Conservation (phyloP, 495 filamentous ascomycete species). For the Pyronema domesticum region DNA sequence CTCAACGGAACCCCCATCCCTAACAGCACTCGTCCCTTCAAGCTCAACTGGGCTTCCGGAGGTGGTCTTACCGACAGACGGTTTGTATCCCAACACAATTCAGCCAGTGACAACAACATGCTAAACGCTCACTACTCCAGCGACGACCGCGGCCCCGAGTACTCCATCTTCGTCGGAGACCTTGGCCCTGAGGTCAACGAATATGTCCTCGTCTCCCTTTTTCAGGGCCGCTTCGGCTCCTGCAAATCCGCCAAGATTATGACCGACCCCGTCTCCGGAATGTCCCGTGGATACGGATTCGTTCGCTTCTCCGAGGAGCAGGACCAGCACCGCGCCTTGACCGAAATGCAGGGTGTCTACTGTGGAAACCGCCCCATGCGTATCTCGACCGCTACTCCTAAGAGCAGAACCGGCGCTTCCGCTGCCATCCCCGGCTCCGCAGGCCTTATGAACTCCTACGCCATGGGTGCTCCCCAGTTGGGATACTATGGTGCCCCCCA, state of each 20-base stretch:
- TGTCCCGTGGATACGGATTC: constrained; percentile 96
- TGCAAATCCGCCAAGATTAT: constrained; percentile 99
- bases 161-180: constrained; percentile 93
- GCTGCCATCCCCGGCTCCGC: constrained; percentile 35
- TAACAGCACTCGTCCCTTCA: constrained; percentile 88
- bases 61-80: constrained; percentile 87
- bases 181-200: constrained; percentile 97
- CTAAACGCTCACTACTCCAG: constrained; percentile 27
- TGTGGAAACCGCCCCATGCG: constrained; percentile 98
- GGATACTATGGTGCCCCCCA: constrained; percentile 69
- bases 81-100: constrained; percentile 31
- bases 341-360: constrained; percentile 98
- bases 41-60: constrained; percentile 97
- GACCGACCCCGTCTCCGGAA: constrained; percentile 94
- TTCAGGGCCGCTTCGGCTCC: constrained; percentile 85
- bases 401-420: constrained; percentile 51
- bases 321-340: constrained; percentile 86
- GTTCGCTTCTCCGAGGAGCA: constrained; percentile 87
- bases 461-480: constrained; percentile 62
- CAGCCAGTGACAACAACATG: not conserved
- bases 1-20: constrained; percentile 84
- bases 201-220: constrained; percentile 89
- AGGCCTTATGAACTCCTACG: constrained; percentile 35
- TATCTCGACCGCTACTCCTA: constrained; percentile 93
- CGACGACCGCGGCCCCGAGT: constrained; percentile 92